Percentiles rank a stretch among this genome's conserved stretches.
Evolutionary conservation across 805 yeast species (phyloP).

Genomic region (Kregervanrija delftensis): DNA sequence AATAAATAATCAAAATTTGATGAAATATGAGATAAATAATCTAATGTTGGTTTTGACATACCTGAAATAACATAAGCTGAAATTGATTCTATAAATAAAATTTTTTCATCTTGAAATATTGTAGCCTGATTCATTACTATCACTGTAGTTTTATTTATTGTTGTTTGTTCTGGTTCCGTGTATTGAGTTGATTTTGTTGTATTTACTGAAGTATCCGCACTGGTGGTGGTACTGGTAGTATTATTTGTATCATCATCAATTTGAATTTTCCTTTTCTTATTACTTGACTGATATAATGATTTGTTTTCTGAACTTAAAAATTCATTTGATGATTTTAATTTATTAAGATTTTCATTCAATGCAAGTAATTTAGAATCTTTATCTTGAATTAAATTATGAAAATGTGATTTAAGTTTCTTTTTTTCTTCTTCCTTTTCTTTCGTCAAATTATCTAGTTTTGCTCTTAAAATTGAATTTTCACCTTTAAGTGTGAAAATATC

Average conservation of each 20-base stretch:
- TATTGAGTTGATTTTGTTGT: not conserved
- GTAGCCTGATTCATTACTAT: slow-evolving; percentile 26
- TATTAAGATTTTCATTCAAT: slow-evolving; percentile 30
- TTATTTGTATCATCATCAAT: slow-evolving; percentile 6
- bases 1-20: slow-evolving; percentile 23
- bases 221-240: slow-evolving; percentile 3
- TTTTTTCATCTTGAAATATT: slow-evolving; percentile 31
- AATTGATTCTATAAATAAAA: slow-evolving; percentile 31
- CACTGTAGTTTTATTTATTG: slow-evolving; percentile 5
- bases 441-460: slow-evolving; percentile 47
- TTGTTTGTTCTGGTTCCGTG: not conserved
- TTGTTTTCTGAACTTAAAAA: slow-evolving; percentile 45
- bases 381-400: slow-evolving; percentile 13
- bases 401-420: slow-evolving; percentile 30
- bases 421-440: slow-evolving; percentile 30
- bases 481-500: slow-evolving; percentile 55
- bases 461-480: slow-evolving; percentile 71
- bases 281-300: slow-evolving; percentile 18
- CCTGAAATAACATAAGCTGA: slow-evolving; percentile 32
- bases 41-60: slow-evolving; percentile 24
- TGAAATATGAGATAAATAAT: slow-evolving; percentile 28
- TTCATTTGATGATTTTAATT: slow-evolving; percentile 47
- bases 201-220: not conserved
- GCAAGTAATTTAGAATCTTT: slow-evolving; percentile 19
- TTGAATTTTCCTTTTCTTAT: slow-evolving; percentile 19